Conservation (phyloP, 192 early-diverging fungal genomes). For the Rhizophagus prolifer region DNA sequence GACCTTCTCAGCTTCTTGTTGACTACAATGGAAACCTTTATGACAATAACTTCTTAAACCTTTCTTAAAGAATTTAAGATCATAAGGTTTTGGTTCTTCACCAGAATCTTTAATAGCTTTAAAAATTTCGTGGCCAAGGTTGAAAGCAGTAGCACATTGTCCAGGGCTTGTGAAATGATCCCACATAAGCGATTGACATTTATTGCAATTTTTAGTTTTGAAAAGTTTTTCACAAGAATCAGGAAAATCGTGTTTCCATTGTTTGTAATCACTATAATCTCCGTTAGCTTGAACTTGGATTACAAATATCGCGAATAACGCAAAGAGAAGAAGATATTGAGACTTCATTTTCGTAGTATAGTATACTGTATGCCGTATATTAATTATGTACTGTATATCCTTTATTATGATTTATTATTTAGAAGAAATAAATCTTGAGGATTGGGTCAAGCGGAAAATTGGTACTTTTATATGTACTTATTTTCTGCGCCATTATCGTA, state of each 20-base stretch:
- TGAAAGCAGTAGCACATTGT: background rate
- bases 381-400: too few relatives aligned
- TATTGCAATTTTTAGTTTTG: background rate
- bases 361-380: too few relatives aligned
- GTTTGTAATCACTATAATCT: background rate
- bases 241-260: background rate
- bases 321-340: background rate
- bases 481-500: too few relatives aligned
- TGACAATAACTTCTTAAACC: background rate
- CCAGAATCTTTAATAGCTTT: background rate
- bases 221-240: background rate
- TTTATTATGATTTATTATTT: too few relatives aligned
- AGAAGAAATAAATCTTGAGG: too few relatives aligned
- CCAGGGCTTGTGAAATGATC: background rate
- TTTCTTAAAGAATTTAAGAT: background rate
- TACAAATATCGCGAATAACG: background rate
- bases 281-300: background rate
- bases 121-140: background rate
- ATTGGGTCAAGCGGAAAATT: too few relatives aligned
- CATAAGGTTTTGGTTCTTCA: background rate
- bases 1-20: background rate
- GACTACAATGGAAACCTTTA: background rate
- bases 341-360: background rate
- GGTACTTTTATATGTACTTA: too few relatives aligned
- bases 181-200: background rate